Percentiles rank a stretch among this genome's conserved stretches.
phyloP scores from a whole-genome alignment of 2,329 filamentous ascomycete species.

The Fusarium sp. region DNA sequence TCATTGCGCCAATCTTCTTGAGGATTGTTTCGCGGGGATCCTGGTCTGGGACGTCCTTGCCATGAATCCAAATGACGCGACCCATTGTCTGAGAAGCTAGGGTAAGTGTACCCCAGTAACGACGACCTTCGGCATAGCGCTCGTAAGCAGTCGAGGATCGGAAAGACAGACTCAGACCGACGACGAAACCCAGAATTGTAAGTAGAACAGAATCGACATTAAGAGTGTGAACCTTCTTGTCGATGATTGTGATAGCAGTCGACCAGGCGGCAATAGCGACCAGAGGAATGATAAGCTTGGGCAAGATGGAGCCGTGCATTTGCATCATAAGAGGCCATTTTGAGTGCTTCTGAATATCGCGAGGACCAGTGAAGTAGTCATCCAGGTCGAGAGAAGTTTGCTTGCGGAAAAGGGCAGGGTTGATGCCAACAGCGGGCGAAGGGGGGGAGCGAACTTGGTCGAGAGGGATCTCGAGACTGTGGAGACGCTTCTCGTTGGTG shows the following conservation, averaged over 20 bases:
- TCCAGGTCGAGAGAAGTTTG: slow-evolving; percentile 61
- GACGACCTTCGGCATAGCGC: slow-evolving; percentile 73
- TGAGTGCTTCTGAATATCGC: slow-evolving; percentile 77
- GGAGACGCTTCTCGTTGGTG: slow-evolving; percentile 35
- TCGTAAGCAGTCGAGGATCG: slow-evolving; percentile 82
- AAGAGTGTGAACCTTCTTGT: slow-evolving; percentile 53
- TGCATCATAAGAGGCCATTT: slow-evolving; percentile 82
- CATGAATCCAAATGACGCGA: slow-evolving; percentile 86
- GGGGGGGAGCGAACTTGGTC: slow-evolving; percentile 48
- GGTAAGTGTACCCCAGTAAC: slow-evolving; percentile 70
- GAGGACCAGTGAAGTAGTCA: slow-evolving; percentile 73
- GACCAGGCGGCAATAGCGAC: slow-evolving; percentile 72
- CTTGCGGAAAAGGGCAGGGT: slow-evolving; percentile 48
- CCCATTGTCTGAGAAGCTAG: slow-evolving; percentile 74
- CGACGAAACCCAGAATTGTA: slow-evolving; percentile 83
- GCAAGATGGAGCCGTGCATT: slow-evolving; percentile 79
- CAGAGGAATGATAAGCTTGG: slow-evolving; percentile 78
- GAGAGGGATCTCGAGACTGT: slow-evolving; percentile 46
- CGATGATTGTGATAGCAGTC: slow-evolving; percentile 70
- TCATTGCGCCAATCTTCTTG: slow-evolving; percentile 78
- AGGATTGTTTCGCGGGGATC: slow-evolving; percentile 74
- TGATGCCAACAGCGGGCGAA: slow-evolving; percentile 44
- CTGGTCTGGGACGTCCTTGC: slow-evolving; percentile 63
- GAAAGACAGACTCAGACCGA: slow-evolving; percentile 82
- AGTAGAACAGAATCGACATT: slow-evolving; percentile 63